Evolutionary conservation across 2,329 filamentous ascomycete genomes (phyloP), one percentile per base, ranked within the genome.

Genomic region (Lecanicillium sp.): DNA sequence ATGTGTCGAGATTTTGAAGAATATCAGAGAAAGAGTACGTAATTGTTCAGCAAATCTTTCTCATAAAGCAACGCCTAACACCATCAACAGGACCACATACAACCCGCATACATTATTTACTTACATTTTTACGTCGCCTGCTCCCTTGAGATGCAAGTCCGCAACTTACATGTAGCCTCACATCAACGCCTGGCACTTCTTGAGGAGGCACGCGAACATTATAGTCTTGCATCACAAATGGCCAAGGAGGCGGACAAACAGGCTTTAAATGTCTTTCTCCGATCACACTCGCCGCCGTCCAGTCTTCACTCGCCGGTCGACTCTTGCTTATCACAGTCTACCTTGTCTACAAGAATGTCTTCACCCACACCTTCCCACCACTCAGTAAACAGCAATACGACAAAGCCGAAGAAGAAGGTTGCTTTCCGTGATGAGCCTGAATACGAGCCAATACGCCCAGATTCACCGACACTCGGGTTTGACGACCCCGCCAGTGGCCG

Each of bases 51-150:
- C 25, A 16, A 34, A n/a, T 25, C 17, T 14, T n/a, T 17, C 3
- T 13, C 19, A 12, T 13, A 17, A 25, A 16, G 11, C 4, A 5
- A 13, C n/a, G 12, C 15, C 27, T 43, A 37, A 40, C 30, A 28
- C 3, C 5, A 6, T 8, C 16, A n/a, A 1, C n/a, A 55, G 52
- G 59, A 60, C 11, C 51, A 60, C 18, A 58, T 71, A 15, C 70
- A 76, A 49, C 69, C 72, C 2, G 59, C 71, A 6, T 70, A 78
- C 49, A 59, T 76, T 25, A 71, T 78, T 46, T 77, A 75, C 43
- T 62, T 79, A 5, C 68, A 75, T 51, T 78, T 78, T 52, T 79
- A 78, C 44, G 74, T 73, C n/a, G 75, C 75, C 15, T 69, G 64
- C n/a, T 70, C 74, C 12, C 63, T 75, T 30, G 75, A 78, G 49